Base-by-base conservation (phyloP, 1,139 yeast species). In the Kodamaea sp. region DNA sequence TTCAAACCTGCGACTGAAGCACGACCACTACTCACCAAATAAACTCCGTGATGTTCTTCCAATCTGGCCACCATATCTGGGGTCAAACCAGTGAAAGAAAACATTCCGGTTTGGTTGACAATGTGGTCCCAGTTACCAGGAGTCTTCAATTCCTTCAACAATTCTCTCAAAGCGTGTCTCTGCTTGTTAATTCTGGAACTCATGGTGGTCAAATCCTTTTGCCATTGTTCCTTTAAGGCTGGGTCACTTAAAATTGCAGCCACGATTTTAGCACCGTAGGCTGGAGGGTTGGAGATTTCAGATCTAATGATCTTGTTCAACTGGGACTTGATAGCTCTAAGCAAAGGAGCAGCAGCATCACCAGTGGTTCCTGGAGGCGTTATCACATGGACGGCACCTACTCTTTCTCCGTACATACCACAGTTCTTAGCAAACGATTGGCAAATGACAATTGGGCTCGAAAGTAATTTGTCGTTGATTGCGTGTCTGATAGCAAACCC, bases 391-490 rank as follows among this genome's bases (percentile, higher is more conserved):
- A 92, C 77, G 13, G 95, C 95, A 45, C 98, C 98, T 29, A 83
- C 90, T 69, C 98, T 84, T 70, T 92, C 97, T 59, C 98, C 98
- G 59, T 92, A 92, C 80, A 92, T 84, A 48, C 98, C 98, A 61
- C 86, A 84, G 66, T 92, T 92, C 66, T 92, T 92, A 37, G 97
- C 96, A 64, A 92, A 92, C n/a, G 97, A 88, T 69, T 92, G 98
- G 63, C 96, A 86, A 41, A 92, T 76, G 20, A 83, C 47, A 34
- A 83, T 66, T 31, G 92, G 92, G 12, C 66, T 47, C 14, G 50
- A 38, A 39, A 68, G 53, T 33, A 42, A 48, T 41, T 51, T 49
- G 39, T 72, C 69, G 49, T 80, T 74, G 37, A 87, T 78, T 48
- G 95, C 96, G 55, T 78, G 71, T 54, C 96, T 79, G 32, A 92